These are phyloP conservation scores for Botryotinia convoluta DNA, from an alignment of 2,329 filamentous ascomycete species.

Conservation along the genomic window DNA sequence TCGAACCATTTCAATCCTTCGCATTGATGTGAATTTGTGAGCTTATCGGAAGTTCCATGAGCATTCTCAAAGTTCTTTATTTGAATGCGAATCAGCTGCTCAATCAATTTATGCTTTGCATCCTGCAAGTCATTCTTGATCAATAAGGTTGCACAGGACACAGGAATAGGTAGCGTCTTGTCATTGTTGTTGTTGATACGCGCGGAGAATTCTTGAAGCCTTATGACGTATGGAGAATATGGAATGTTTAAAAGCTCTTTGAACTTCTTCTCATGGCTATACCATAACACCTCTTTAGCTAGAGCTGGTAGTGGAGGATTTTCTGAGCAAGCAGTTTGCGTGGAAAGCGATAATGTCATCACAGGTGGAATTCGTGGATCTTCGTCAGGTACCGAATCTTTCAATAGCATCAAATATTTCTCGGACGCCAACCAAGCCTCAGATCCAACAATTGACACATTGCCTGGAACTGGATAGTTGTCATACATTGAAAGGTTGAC, in stretches of 20 bases:
- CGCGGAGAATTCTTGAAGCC: not conserved
- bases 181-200: not conserved
- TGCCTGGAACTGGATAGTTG: not conserved
- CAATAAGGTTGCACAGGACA: not conserved
- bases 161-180: not conserved
- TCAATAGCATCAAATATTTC: not conserved
- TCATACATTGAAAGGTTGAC: not conserved
- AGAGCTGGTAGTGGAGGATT: not conserved
- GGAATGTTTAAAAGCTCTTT: not conserved
- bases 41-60: too few relatives aligned
- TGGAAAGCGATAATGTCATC: not conserved
- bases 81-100: not conserved
- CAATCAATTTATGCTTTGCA: not conserved
- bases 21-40: not conserved
- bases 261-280: not conserved
- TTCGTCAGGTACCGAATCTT: slow-evolving; percentile 3
- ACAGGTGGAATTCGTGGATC: not conserved
- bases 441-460: too few relatives aligned
- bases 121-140: not conserved
- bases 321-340: not conserved
- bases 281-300: slow-evolving; percentile 1
- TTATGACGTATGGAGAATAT: slow-evolving; percentile 1
- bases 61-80: not conserved
- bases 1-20: not conserved
- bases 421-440: not conserved